phyloP scores from a whole-genome alignment of 169 alveolate species.

The Sarcocystis neurona region DNA sequence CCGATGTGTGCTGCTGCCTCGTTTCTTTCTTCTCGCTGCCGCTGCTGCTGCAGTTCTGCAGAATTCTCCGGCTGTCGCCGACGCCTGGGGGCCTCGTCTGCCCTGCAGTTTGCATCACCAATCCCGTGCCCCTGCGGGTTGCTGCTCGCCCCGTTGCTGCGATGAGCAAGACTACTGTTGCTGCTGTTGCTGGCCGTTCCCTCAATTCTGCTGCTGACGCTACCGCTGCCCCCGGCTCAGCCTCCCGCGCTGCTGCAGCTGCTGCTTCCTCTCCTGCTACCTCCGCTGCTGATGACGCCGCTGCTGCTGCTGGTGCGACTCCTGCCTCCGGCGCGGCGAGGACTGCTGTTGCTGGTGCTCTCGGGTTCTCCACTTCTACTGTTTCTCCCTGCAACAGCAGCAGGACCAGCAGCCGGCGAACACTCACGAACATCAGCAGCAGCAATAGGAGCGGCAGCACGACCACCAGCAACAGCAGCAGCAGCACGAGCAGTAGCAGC shows the following conservation, averaged over 20 bases:
- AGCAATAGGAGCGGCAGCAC: no score
- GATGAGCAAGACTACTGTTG: no score
- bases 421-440: no score
- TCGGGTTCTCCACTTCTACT: not conserved
- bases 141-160: not conserved
- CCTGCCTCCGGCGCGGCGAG: not conserved
- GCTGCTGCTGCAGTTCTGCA: not conserved
- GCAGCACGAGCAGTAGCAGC: no score
- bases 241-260: not conserved
- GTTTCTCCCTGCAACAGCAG: not conserved
- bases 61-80: not conserved
- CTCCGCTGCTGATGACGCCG: not conserved
- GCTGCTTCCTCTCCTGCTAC: not conserved
- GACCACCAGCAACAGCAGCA: no score
- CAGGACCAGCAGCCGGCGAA: no score
- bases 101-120: constrained; percentile 5
- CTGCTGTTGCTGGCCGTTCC: no score
- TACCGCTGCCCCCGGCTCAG: not conserved
- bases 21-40: not conserved
- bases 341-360: not conserved
- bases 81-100: constrained; percentile 2
- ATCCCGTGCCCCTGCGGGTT: constrained; percentile 13
- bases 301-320: not conserved
- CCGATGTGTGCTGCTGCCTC: not conserved
- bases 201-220: no score